Evolutionary conservation across 179 eudicot genomes (phyloP).

Genomic region (Patellifolia procumbens): DNA sequence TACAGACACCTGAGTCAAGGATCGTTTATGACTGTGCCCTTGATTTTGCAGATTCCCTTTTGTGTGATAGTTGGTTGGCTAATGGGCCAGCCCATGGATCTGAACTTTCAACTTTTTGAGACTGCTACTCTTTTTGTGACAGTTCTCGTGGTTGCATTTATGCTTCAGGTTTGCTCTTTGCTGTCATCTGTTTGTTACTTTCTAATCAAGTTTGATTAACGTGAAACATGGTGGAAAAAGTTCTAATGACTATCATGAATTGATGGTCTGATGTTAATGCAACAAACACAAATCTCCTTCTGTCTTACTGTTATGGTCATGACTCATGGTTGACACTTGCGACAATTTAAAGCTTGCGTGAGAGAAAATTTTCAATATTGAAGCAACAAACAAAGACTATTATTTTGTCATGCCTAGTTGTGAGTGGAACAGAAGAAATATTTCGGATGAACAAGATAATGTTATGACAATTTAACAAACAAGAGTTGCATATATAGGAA

Average conservation of each 20-base stretch:
- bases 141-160: constrained; percentile 90
- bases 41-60: constrained; percentile 83
- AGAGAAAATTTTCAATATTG: background rate
- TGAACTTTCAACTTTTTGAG: constrained; percentile 94
- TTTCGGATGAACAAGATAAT: no score
- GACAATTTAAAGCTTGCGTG: background rate
- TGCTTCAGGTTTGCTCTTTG: constrained; percentile 74
- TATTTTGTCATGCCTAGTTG: no score
- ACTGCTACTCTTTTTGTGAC: constrained; percentile 94
- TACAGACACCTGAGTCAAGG: background rate
- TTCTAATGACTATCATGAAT: background rate
- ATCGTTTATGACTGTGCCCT: constrained; percentile 12
- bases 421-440: background rate
- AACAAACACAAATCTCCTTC: background rate
- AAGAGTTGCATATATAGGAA: no score
- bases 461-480: no score
- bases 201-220: constrained; percentile 7
- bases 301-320: background rate
- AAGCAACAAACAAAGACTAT: no score
- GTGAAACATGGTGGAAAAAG: background rate
- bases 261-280: background rate
- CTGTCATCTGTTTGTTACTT: constrained; percentile 5
- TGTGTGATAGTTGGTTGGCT: constrained; percentile 95
- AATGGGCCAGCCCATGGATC: constrained; percentile 94
- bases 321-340: no score